Evolutionary conservation across 2,329 filamentous ascomycete genomes (phyloP).

Genomic region (Paecilomyces variotii): DNA sequence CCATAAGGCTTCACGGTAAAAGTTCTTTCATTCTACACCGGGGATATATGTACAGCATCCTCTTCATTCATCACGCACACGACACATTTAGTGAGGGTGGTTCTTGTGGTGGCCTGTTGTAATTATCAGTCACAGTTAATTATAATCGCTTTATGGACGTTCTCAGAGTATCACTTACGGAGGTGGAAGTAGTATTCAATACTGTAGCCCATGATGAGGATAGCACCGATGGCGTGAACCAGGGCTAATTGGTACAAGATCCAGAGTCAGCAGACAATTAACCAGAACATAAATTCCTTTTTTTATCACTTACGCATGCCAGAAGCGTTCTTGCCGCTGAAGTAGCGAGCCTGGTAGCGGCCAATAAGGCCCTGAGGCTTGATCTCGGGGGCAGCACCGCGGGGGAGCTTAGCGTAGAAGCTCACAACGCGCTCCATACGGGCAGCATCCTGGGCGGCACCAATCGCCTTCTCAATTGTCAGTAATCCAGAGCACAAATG

Average conservation of each 20-base stretch:
- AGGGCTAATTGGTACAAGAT: conserved; percentile 54
- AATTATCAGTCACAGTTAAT: conserved; percentile 3
- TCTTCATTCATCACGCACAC: conserved; percentile 13
- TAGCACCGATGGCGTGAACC: conserved; percentile 70
- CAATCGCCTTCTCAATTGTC: conserved; percentile 64
- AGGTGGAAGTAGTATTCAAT: conserved; percentile 99
- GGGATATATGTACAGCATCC: conserved; percentile 36
- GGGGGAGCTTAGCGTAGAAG: conserved; percentile 98
- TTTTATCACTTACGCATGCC: conserved; percentile 65
- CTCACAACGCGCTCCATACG: conserved; percentile 96
- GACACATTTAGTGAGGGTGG: conserved; percentile 76
- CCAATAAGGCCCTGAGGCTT: conserved; percentile 76
- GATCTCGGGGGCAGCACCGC: conserved; percentile 75
- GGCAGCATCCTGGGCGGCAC: conserved; percentile 87
- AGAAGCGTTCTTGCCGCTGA: conserved; percentile 79
- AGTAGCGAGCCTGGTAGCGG: conserved; percentile 80
- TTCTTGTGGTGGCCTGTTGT: conserved; percentile 96
- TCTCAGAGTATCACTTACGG: conserved; percentile 54
- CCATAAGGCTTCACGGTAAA: conserved; percentile 18
- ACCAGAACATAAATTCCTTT: neutral
- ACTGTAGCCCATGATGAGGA: conserved; percentile 80
- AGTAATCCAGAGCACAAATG: conserved; percentile 16
- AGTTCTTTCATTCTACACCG: conserved; percentile 23
- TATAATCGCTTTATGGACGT: conserved; percentile 3
- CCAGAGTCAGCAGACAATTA: neutral